Evolutionary conservation across 2,329 filamentous ascomycete genomes (phyloP).

Genomic region (Ophiognomonia clavigignenti-juglandacearum): DNA sequence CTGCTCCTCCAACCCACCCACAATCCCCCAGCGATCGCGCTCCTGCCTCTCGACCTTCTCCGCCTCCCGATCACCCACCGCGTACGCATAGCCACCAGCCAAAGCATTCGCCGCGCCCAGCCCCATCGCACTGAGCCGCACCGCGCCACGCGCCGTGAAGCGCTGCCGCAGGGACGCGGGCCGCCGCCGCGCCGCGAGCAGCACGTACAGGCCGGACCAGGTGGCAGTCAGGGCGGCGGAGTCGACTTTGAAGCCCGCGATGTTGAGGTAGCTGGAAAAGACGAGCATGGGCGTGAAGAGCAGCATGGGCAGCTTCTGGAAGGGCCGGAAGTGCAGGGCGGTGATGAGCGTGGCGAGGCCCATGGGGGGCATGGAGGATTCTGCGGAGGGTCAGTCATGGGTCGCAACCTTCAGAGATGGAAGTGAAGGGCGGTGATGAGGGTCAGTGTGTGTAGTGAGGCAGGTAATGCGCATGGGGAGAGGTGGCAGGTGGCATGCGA

Average conservation of each 20-base stretch:
- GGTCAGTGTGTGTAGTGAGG: neutral
- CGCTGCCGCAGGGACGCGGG: constrained; percentile 25
- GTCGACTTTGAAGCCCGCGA: constrained; percentile 54
- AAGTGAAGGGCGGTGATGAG: neutral
- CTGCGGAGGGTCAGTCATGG: constrained; percentile 30
- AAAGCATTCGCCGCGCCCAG: constrained; percentile 43
- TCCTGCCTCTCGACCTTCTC: constrained; percentile 44
- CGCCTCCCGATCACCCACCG: constrained; percentile 42
- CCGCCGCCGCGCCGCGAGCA: constrained; percentile 47
- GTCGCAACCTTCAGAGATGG: constrained; percentile 3
- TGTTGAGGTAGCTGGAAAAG: constrained; percentile 54
- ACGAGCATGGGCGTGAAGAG: constrained; percentile 47
- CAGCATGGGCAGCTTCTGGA: constrained; percentile 43
- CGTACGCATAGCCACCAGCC: constrained; percentile 48
- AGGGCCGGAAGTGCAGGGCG: constrained; percentile 50
- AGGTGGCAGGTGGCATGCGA: neutral
- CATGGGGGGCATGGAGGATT: constrained; percentile 48
- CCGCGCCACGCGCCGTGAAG: constrained; percentile 43
- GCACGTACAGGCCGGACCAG: constrained; percentile 52
- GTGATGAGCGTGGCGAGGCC: constrained; percentile 52
- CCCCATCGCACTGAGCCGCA: constrained; percentile 46
- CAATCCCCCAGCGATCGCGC: constrained; percentile 47
- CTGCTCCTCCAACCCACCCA: constrained; percentile 13
- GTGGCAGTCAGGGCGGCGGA: constrained; percentile 51
- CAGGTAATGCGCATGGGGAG: neutral